Conservation (phyloP, 495 filamentous ascomycete species). For the Penicillium desertorum region DNA sequence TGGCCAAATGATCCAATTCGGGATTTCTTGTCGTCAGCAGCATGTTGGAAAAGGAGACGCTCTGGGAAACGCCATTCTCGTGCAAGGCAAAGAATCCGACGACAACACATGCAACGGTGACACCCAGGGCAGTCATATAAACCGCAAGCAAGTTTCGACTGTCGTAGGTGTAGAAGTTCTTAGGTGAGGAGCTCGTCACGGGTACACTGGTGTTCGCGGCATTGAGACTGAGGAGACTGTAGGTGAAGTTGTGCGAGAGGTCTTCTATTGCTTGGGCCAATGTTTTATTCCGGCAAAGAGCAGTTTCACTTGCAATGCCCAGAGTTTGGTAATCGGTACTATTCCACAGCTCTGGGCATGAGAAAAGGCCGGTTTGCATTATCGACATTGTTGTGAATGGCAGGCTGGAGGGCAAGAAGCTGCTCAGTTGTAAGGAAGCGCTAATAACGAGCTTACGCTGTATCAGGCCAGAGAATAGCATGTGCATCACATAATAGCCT, state of each 20-base stretch:
- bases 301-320: neutral
- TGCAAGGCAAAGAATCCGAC: conserved; percentile 5
- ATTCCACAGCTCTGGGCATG: conserved; percentile 10
- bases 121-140: conserved; percentile 2
- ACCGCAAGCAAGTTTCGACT: conserved; percentile 1
- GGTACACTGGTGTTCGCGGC: conserved; percentile 3
- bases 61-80: conserved; percentile 3
- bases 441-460: neutral
- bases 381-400: neutral
- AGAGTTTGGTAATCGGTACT: neutral
- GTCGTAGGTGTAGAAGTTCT: conserved; percentile 7
- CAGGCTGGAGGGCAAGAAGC: no score
- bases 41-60: conserved; percentile 1
- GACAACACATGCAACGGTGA: neutral
- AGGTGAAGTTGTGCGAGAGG: conserved; percentile 10
- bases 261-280: conserved; percentile 5
- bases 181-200: neutral
- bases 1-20: conserved; percentile 1
- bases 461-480: conserved; percentile 6
- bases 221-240: conserved; percentile 7
- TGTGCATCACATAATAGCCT: conserved; percentile 3
- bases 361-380: conserved; percentile 4
- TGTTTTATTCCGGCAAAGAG: conserved; percentile 7
- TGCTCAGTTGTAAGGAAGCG: no score
- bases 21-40: conserved; percentile 7